These are phyloP conservation scores for Metschnikowia reukaufii DNA, from an alignment of 805 yeast species.

Conservation along the genomic window DNA sequence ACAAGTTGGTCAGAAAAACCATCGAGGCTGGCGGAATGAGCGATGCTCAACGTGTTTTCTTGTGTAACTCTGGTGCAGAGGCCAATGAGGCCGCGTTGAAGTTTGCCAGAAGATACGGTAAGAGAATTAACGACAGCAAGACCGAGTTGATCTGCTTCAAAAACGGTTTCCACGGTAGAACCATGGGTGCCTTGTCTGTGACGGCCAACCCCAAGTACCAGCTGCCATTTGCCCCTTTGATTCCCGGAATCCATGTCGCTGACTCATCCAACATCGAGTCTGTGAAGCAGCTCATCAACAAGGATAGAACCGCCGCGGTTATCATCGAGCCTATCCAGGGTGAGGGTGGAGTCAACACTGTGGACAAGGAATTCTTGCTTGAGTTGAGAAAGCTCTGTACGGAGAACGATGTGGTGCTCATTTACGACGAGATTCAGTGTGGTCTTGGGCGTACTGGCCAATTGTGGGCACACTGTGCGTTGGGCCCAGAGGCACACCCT, in stretches of 20 bases:
- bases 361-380: conserved; percentile 60
- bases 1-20: conserved; percentile 69
- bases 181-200: conserved; percentile 89
- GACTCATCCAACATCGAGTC: conserved; percentile 58
- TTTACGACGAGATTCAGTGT: conserved; percentile 95
- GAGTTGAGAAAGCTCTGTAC: conserved; percentile 67
- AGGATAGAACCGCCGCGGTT: conserved; percentile 78
- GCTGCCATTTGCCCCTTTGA: conserved; percentile 82
- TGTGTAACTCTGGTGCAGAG: conserved; percentile 61
- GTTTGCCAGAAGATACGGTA: conserved; percentile 78
- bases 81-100: conserved; percentile 61
- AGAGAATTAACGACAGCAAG: conserved; percentile 51
- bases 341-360: conserved; percentile 88
- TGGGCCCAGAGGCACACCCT: conserved; percentile 83
- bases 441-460: conserved; percentile 92
- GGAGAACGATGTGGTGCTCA: conserved; percentile 69
- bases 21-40: conserved; percentile 73
- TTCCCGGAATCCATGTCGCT: conserved; percentile 84
- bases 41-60: conserved; percentile 70
- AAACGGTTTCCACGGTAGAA: conserved; percentile 91
- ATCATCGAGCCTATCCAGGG: conserved; percentile 98
- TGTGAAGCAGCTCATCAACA: conserved; percentile 53
- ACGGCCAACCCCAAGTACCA: conserved; percentile 94
- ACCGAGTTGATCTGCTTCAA: conserved; percentile 82
- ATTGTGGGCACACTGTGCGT: conserved; percentile 85